Conservation (phyloP, 2,329 filamentous ascomycete species). For the Dactylonectria macrodidyma region DNA sequence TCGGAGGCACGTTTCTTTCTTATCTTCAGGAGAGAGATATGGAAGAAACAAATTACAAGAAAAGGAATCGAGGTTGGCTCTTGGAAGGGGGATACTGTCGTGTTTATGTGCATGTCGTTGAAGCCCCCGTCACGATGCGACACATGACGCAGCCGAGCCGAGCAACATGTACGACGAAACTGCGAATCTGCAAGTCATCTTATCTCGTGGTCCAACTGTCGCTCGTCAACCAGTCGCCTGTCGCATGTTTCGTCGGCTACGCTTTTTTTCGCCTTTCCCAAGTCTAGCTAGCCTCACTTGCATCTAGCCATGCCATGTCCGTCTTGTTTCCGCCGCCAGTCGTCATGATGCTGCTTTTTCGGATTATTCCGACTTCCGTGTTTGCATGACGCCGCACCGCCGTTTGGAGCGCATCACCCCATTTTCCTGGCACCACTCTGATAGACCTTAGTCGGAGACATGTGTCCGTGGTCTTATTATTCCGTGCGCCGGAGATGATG, state of each 20-base stretch:
- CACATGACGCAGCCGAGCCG: neutral
- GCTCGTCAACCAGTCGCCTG: constrained; percentile 1
- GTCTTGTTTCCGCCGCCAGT: neutral
- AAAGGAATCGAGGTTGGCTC: neutral
- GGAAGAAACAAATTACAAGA: too few relatives aligned
- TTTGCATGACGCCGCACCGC: neutral
- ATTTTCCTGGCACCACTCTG: constrained; percentile 18
- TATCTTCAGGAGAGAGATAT: too few relatives aligned
- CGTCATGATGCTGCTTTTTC: neutral
- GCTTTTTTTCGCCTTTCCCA: neutral
- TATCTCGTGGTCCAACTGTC: neutral
- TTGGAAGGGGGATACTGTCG: neutral
- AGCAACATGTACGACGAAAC: neutral
- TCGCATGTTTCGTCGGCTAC: constrained; percentile 9
- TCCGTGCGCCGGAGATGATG: neutral
- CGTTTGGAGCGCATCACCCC: constrained; percentile 11
- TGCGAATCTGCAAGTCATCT: neutral
- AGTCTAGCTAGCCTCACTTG: neutral
- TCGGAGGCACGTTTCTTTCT: neutral
- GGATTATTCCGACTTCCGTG: constrained; percentile 15
- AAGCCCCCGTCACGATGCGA: neutral
- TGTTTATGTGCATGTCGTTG: constrained; percentile 3
- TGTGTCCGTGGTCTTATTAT: neutral
- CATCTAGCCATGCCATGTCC: neutral
- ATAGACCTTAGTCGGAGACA: neutral